phyloP scores from a whole-genome alignment of 2,329 filamentous ascomycete genomes.

The Aureobasidium musti region DNA sequence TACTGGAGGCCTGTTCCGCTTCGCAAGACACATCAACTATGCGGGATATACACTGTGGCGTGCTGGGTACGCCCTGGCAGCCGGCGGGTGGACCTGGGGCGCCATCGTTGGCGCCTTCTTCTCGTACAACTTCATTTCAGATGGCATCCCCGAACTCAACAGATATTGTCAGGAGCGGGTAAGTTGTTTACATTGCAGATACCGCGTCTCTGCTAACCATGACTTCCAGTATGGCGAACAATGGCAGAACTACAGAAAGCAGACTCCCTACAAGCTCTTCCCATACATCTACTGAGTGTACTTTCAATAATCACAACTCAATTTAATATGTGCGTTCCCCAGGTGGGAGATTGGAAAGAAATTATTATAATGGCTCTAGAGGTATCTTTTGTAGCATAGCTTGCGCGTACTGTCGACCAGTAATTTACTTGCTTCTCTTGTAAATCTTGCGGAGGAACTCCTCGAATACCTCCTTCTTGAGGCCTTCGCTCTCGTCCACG shows the following conservation, averaged over 20 bases:
- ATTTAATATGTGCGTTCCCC: neutral
- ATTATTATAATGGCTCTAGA: conserved; percentile 24
- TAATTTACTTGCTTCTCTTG: conserved; percentile 84
- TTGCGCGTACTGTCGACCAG: conserved; percentile 19
- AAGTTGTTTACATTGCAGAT: conserved; percentile 31
- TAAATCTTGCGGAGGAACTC: conserved; percentile 95
- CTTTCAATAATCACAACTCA: neutral
- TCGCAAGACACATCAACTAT: conserved; percentile 59
- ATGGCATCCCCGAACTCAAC: conserved; percentile 53
- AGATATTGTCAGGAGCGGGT: conserved; percentile 51
- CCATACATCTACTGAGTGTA: conserved; percentile 41
- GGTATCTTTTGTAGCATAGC: conserved; percentile 23
- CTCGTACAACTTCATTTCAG: conserved; percentile 49
- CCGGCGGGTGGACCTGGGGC: conserved; percentile 53
- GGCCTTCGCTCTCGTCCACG: conserved; percentile 80
- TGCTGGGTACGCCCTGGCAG: conserved; percentile 51
- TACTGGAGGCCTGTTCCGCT: conserved; percentile 52
- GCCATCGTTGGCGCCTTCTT: conserved; percentile 46
- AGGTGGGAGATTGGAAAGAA: conserved; percentile 9
- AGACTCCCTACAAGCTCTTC: conserved; percentile 45
- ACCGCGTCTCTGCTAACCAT: conserved; percentile 9
- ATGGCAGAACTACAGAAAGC: conserved; percentile 44
- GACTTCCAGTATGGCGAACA: conserved; percentile 44
- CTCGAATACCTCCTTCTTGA: conserved; percentile 90
- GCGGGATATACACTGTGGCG: conserved; percentile 57